Percentiles rank a stretch among this genome's conserved stretches.
These are phyloP conservation scores for Taphrina pruni DNA, from an alignment of 1,139 yeast species.

Conservation along the genomic window DNA sequence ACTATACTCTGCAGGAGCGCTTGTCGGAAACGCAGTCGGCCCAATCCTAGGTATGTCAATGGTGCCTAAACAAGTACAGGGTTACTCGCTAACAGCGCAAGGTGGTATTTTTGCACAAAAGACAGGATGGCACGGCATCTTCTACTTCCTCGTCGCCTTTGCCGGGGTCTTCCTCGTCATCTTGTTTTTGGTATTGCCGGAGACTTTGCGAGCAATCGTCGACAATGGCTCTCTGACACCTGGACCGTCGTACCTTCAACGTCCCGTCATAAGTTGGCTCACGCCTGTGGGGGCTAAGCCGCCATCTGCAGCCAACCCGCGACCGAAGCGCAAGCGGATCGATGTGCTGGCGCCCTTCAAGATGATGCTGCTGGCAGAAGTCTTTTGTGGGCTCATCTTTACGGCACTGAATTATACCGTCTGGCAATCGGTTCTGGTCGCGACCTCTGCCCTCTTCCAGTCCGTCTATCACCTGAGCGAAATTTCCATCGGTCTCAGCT, in stretches of 20 bases:
- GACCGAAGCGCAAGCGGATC: constrained; percentile 25
- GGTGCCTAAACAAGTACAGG: background rate
- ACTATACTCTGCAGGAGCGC: constrained; percentile 64
- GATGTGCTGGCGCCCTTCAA: constrained; percentile 43
- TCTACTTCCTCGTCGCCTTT: constrained; percentile 72
- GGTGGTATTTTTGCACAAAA: constrained; percentile 69
- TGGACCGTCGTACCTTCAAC: background rate
- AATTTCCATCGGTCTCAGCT: constrained; percentile 67
- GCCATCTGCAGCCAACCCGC: constrained; percentile 14
- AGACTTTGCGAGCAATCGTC: constrained; percentile 69
- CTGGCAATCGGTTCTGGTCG: constrained; percentile 74
- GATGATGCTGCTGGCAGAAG: constrained; percentile 48
- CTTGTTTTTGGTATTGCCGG: constrained; percentile 60
- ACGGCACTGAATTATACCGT: constrained; percentile 67
- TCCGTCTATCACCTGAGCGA: constrained; percentile 59
- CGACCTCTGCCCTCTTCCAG: constrained; percentile 63
- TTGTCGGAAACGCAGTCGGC: constrained; percentile 69
- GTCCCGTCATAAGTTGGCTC: constrained; percentile 21
- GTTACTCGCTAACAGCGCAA: constrained; percentile 48
- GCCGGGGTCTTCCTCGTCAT: constrained; percentile 57
- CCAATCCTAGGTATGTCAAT: constrained; percentile 10
- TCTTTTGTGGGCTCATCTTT: constrained; percentile 57
- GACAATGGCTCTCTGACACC: constrained; percentile 62
- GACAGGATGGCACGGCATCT: constrained; percentile 76
- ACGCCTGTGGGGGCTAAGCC: constrained; percentile 16